Conservation (phyloP, 192 early-diverging fungal species). For the Gonapodya sp. region DNA sequence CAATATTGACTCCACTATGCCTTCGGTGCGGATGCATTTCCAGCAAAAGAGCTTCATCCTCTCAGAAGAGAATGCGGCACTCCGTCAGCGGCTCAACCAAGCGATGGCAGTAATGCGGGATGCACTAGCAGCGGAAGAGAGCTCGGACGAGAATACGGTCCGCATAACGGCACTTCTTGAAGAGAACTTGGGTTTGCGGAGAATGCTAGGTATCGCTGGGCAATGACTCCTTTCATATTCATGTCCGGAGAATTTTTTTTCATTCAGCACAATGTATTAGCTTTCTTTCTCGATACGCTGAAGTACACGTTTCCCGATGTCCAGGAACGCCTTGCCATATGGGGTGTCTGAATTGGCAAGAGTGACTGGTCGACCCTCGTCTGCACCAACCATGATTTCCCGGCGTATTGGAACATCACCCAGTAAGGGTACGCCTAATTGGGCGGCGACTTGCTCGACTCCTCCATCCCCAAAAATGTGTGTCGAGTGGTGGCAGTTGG, state of each 20-base stretch:
- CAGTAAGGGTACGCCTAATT: slow-evolving; percentile 56
- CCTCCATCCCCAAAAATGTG: slow-evolving; percentile 70
- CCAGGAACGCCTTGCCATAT: slow-evolving; percentile 16
- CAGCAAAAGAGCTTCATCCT: neutral
- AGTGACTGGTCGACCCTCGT: slow-evolving; percentile 55
- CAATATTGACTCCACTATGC: too few relatives aligned
- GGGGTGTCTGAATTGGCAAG: slow-evolving; percentile 13
- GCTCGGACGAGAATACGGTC: neutral
- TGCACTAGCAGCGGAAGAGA: neutral
- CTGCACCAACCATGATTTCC: slow-evolving; percentile 59
- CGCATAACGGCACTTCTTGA: neutral
- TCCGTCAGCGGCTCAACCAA: neutral
- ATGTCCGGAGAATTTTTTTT: slow-evolving; percentile 5
- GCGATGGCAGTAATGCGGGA: neutral
- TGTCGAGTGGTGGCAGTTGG: slow-evolving; percentile 64
- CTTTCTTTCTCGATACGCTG: slow-evolving; percentile 15
- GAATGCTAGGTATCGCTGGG: neutral
- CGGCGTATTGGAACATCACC: slow-evolving; percentile 70
- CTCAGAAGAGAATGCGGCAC: neutral
- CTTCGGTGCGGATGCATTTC: neutral
- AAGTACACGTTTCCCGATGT: slow-evolving; percentile 14
- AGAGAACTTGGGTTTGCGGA: neutral
- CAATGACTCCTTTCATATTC: neutral
- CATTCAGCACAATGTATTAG: neutral
- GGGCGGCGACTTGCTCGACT: slow-evolving; percentile 41